These are phyloP conservation scores for Fusarium temperatum DNA, from an alignment of 2,329 filamentous ascomycete genomes.

Conservation along the genomic window DNA sequence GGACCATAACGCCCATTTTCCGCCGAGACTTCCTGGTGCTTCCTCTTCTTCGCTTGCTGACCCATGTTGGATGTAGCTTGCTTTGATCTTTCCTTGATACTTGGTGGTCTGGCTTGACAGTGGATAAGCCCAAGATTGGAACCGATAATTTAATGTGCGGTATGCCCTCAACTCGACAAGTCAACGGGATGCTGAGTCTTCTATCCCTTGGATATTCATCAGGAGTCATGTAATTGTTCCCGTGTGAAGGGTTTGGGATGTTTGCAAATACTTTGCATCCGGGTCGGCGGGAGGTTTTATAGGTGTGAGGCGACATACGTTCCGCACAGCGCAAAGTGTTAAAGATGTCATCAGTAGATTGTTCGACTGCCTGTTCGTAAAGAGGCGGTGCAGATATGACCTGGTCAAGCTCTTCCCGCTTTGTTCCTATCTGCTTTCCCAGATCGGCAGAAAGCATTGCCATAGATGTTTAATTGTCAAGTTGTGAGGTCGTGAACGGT, in stretches of 20 bases:
- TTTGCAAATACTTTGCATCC: not conserved
- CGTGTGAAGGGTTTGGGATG: not conserved
- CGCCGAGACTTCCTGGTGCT: not conserved
- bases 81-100: not conserved
- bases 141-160: constrained; percentile 23
- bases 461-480: not conserved
- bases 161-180: not conserved
- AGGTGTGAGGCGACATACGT: not conserved
- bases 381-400: not conserved
- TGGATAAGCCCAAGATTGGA: not conserved
- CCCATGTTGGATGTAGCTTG: constrained; percentile 15
- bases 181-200: constrained; percentile 21
- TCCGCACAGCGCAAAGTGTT: not conserved
- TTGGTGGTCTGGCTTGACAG: not conserved
- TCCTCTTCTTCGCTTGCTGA: not conserved
- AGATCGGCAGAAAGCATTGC: not conserved
- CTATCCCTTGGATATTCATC: not conserved
- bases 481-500: not conserved
- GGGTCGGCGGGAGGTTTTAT: not conserved
- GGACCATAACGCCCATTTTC: not conserved
- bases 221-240: not conserved
- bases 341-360: not conserved
- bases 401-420: not conserved
- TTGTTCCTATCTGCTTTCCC: not conserved
- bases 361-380: not conserved